Evolutionary conservation across 306 rosid species (phyloP).

Genomic region (Cucumis hystrix): DNA sequence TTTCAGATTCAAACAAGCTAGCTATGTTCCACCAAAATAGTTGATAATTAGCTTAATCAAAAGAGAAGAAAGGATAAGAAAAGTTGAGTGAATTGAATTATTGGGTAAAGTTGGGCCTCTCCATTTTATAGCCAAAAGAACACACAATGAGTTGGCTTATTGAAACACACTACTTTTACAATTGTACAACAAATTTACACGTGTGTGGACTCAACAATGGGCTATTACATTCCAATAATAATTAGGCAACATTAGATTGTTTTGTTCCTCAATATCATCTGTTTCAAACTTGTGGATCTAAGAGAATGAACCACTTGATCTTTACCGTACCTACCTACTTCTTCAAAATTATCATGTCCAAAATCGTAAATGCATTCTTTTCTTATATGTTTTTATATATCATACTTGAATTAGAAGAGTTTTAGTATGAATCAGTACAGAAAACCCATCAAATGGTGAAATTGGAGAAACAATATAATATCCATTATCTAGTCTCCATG

Average conservation of each 20-base stretch:
- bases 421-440: too few relatives aligned
- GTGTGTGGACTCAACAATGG: background rate
- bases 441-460: background rate
- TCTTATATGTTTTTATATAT: too few relatives aligned
- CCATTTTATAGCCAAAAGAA: background rate
- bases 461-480: background rate
- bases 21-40: background rate
- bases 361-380: too few relatives aligned
- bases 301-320: too few relatives aligned
- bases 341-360: too few relatives aligned
- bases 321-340: too few relatives aligned
- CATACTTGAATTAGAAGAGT: too few relatives aligned
- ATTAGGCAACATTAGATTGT: background rate
- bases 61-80: background rate
- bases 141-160: background rate
- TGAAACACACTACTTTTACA: background rate
- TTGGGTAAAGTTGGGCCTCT: background rate
- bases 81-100: too few relatives aligned
- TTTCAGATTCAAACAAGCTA: too few relatives aligned
- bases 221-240: background rate
- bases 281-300: background rate
- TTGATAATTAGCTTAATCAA: background rate
- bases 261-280: background rate
- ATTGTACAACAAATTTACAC: background rate
- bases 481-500: background rate